Evolutionary conservation across 2,329 filamentous ascomycete genomes (phyloP).

Genomic region (Pleoardoris graminearum): DNA sequence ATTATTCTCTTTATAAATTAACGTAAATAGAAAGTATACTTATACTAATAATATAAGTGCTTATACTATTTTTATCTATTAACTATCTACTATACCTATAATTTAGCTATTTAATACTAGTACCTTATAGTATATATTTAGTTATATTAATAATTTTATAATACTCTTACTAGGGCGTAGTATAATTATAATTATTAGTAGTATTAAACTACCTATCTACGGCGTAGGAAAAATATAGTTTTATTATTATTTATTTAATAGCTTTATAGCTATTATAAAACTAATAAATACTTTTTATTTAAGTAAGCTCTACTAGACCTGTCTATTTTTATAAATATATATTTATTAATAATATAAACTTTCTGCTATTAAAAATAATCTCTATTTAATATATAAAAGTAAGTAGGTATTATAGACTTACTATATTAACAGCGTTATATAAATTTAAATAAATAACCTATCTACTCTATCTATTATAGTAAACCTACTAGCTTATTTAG

Average conservation of each 20-base stretch:
- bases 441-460: slow-evolving; percentile 2
- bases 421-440: not conserved
- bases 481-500: too few relatives aligned
- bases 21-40: not conserved
- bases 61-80: not conserved
- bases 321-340: slow-evolving; percentile 7
- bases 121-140: slow-evolving; percentile 13
- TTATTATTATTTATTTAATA: slow-evolving; percentile 4
- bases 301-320: slow-evolving; percentile 10
- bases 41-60: slow-evolving; percentile 5
- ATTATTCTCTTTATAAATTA: not conserved
- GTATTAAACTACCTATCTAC: slow-evolving; percentile 12
- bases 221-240: slow-evolving; percentile 8
- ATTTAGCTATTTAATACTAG: slow-evolving; percentile 15
- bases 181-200: slow-evolving; percentile 8
- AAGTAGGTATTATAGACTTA: not conserved
- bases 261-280: slow-evolving; percentile 1
- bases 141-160: slow-evolving; percentile 10
- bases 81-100: not conserved
- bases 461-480: too few relatives aligned
- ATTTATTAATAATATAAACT: slow-evolving; percentile 3
- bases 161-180: slow-evolving; percentile 1
- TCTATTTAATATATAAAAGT: not conserved
- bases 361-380: not conserved
- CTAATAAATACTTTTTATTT: slow-evolving; percentile 15